Evolutionary conservation across 2,329 filamentous ascomycete species (phyloP).

Genomic region (Coniochaeta sp.): DNA sequence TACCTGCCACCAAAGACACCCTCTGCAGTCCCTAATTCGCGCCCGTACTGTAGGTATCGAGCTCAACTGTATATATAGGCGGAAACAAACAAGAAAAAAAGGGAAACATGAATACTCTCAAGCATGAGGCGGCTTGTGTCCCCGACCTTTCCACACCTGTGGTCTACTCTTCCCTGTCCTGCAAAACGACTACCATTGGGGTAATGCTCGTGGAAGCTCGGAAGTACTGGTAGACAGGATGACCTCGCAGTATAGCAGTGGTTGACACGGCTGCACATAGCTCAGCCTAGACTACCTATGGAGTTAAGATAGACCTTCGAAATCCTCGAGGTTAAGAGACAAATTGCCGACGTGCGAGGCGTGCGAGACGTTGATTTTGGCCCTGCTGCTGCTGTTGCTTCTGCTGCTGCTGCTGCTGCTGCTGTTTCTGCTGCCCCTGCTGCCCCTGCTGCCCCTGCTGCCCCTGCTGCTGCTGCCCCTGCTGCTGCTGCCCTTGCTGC

Average conservation of each 20-base stretch:
- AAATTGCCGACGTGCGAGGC: slow-evolving; percentile 12
- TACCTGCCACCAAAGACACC: not conserved
- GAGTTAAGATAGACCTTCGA: not conserved
- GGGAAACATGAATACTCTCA: not conserved
- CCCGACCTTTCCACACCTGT: not conserved
- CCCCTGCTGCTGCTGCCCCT: slow-evolving; percentile 1
- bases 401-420: slow-evolving; percentile 4
- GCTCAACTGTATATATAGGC: not conserved
- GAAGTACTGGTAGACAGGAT: not conserved
- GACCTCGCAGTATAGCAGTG: not conserved
- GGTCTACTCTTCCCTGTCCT: not conserved
- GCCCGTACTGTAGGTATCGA: not conserved
- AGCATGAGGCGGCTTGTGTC: not conserved
- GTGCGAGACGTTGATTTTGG: slow-evolving; percentile 10
- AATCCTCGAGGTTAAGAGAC: slow-evolving; percentile 7
- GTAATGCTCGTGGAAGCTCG: not conserved
- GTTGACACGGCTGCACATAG: not conserved
- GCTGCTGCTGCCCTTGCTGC: too few relatives aligned
- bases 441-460: slow-evolving; percentile 1
- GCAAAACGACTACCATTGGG: not conserved
- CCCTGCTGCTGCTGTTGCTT: slow-evolving; percentile 3
- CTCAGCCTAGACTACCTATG: not conserved
- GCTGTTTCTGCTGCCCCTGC: slow-evolving; percentile 1
- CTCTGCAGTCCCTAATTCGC: not conserved
- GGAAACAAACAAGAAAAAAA: not conserved